Evolutionary conservation across 2,329 filamentous ascomycete species (phyloP).

Genomic region (Beauveria asiatica): DNA sequence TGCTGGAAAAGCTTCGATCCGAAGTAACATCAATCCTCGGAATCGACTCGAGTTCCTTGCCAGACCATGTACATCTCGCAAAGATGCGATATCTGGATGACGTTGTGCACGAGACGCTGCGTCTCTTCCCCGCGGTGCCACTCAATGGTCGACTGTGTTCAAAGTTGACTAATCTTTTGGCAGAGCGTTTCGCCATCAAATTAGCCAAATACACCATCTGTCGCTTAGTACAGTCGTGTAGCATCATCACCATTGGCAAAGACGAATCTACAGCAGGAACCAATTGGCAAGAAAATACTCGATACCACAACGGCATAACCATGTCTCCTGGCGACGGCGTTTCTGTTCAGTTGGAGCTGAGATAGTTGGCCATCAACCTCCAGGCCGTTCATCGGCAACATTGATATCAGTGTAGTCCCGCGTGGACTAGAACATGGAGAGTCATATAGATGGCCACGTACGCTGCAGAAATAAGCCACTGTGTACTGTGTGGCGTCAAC

Average conservation of each 20-base stretch:
- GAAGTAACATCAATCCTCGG: conserved; percentile 6
- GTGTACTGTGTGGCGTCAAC: too few relatives aligned
- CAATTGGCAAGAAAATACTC: conserved; percentile 8
- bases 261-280: background rate
- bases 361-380: background rate
- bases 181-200: conserved; percentile 11
- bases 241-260: conserved; percentile 5
- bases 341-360: background rate
- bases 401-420: too few relatives aligned
- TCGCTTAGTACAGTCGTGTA: conserved; percentile 9
- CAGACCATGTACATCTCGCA: background rate
- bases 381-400: too few relatives aligned
- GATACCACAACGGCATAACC: conserved; percentile 6
- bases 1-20: background rate
- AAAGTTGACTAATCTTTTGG: conserved; percentile 1
- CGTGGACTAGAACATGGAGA: too few relatives aligned
- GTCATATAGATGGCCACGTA: too few relatives aligned
- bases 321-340: conserved; percentile 3
- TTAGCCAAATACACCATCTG: conserved; percentile 12
- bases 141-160: conserved; percentile 10
- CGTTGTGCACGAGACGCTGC: conserved; percentile 8
- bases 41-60: background rate
- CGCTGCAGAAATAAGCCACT: too few relatives aligned
- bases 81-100: conserved; percentile 7
- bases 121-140: conserved; percentile 8